Base-by-base conservation (phyloP, 1,139 yeast species). In the Kazachstania sp. region DNA sequence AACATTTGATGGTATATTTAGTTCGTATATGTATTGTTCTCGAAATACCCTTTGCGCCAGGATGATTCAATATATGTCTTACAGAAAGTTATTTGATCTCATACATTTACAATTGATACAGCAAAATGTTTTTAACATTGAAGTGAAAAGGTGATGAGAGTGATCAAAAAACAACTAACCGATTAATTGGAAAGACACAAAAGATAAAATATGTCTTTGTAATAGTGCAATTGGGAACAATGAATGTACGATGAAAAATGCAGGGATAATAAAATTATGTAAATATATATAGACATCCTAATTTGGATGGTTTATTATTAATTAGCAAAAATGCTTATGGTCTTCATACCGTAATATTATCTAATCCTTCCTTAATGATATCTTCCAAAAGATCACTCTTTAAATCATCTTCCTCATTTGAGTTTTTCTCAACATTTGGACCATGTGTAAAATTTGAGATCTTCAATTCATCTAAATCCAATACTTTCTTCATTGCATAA, bases 401-500 rank as follows among this genome's bases (percentile, higher is more conserved):
- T 45, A 80, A 69, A 63, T 81, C 84, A 60, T 81, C 87, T 34
- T 65, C 74, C 15, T 60, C 68, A 29, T 38, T 44, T 20, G 18
- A 6, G 5, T 36, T 15, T 12, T 37, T 9, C 1, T 71, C 70
- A 34, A 44, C 48, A 11, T 47, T 51, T 12, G 50, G 38, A 32
- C 52, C 53, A 45, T 57, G 63, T 55, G 77, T 81, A 51, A 76
- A 77, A 44, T 67, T 65, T 49, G 78, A 73, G 19, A 90, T 88
- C 45, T 78, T 56, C 49, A 83, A 68, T 26, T 81, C 82, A 7
- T 81, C 82, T 48, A 80, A 62, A 15, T 69, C 69, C 55, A 86
- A 71, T 1, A 71, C 72, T 60, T 83, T 83, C 62, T 79, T 81
- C 98, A 92, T 92, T 39, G 95, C 85, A 66, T 88, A 92, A n/a